These are phyloP conservation scores for Cicer bijugum DNA, from an alignment of 306 rosid genomes.

Conservation along the genomic window DNA sequence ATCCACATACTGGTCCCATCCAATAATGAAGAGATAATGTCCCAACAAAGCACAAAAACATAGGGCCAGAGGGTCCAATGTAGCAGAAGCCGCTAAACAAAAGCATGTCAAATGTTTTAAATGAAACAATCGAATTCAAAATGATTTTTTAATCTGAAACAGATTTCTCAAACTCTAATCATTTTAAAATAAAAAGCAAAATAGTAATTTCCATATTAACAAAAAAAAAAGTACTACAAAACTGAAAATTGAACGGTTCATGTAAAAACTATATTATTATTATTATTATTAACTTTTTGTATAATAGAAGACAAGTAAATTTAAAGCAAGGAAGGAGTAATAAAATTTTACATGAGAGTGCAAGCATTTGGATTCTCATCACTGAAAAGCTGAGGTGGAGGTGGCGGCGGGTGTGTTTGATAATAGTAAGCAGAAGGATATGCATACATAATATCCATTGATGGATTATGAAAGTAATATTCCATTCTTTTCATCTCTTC, in stretches of 20 bases:
- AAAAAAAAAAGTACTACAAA: constrained; percentile 30
- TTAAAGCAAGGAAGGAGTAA: too few species aligned
- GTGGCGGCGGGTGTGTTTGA: constrained; percentile 40
- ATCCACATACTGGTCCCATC: background rate
- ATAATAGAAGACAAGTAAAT: constrained; percentile 23
- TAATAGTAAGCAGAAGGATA: background rate
- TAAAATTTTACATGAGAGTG: constrained; percentile 47
- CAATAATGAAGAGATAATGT: constrained; percentile 3
- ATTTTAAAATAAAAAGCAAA: background rate
- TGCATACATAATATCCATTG: constrained; percentile 59
- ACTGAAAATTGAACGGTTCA: constrained; percentile 44
- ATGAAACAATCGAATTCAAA: too few species aligned
- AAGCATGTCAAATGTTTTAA: background rate
- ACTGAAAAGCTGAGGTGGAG: constrained; percentile 73
- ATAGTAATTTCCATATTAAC: constrained; percentile 16
- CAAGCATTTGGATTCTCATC: constrained; percentile 92
- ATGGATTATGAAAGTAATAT: constrained; percentile 49
- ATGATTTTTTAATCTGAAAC: background rate
- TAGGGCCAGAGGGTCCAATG: background rate
- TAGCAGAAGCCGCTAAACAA: background rate
- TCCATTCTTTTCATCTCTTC: constrained; percentile 63
- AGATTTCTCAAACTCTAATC: background rate
- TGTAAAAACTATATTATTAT: constrained; percentile 40
- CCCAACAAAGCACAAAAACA: background rate
- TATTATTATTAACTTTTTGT: constrained; percentile 4